These are phyloP conservation scores for Fraxinus excelsior DNA, from an alignment of 257 asterid species.

Conservation along the genomic window DNA sequence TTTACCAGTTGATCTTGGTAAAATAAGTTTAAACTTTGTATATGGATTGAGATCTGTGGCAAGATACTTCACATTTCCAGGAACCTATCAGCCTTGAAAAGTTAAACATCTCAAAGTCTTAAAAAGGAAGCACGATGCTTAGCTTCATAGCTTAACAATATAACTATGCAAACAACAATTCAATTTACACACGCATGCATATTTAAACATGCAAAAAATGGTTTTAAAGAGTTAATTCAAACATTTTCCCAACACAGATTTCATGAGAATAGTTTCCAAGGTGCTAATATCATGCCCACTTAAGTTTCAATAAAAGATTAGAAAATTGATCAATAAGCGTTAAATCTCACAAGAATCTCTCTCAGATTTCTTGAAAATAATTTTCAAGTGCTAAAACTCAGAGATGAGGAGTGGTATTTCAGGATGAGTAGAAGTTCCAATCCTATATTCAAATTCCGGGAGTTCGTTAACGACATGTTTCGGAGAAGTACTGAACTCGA, in stretches of 20 bases:
- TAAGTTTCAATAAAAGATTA: neutral
- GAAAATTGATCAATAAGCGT: neutral
- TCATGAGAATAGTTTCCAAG: neutral
- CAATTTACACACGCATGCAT: too few relatives aligned
- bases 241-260: neutral
- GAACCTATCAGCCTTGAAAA: too few relatives aligned
- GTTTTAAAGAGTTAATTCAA: neutral
- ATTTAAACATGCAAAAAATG: too few relatives aligned
- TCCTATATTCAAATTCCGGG: neutral
- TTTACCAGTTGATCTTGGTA: too few relatives aligned
- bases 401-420: neutral
- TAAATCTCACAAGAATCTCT: neutral
- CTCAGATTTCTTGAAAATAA: neutral
- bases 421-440: neutral
- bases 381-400: neutral
- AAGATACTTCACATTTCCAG: too few relatives aligned
- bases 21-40: too few relatives aligned
- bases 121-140: too few relatives aligned
- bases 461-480: neutral
- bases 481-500: neutral
- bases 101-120: too few relatives aligned
- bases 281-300: neutral
- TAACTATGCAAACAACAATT: too few relatives aligned
- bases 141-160: too few relatives aligned
- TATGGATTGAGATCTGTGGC: too few relatives aligned